A percentile compares a stretch with the other conserved stretches of the same genome.
phyloP scores from a whole-genome alignment of 176 grass and related monocot species.

The Zoysia pacifica region DNA sequence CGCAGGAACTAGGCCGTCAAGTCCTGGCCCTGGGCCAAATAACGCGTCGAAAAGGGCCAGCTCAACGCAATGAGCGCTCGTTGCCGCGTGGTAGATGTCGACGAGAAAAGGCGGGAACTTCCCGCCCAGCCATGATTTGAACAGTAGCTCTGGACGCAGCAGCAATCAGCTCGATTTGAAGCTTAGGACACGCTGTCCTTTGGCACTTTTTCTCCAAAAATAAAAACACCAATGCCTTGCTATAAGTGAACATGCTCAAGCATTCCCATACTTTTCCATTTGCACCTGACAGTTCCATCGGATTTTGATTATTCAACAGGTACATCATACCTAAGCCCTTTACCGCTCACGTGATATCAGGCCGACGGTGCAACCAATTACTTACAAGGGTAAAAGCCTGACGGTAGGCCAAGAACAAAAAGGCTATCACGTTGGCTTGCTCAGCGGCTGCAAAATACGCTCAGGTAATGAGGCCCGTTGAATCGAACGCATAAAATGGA shows the following conservation, averaged over 20 bases:
- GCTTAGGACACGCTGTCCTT: background rate
- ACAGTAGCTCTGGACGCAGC: too few species aligned
- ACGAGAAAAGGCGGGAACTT: too few species aligned
- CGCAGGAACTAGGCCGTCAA: too few species aligned
- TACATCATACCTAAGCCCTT: conserved; percentile 53
- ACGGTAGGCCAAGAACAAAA: conserved; percentile 56
- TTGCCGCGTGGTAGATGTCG: too few species aligned
- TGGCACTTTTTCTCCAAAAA: conserved; percentile 9
- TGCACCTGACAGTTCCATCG: conserved; percentile 66
- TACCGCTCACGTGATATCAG: conserved; percentile 41
- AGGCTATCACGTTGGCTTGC: conserved; percentile 58
- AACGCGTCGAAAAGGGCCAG: too few species aligned
- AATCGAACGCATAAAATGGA: conserved; percentile 47
- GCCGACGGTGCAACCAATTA: conserved; percentile 61
- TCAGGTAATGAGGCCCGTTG: conserved; percentile 42
- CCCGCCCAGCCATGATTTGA: too few species aligned
- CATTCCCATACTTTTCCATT: conserved; percentile 60
- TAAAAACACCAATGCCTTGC: conserved; percentile 25
- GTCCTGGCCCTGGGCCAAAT: too few species aligned
- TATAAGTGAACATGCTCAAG: conserved; percentile 48
- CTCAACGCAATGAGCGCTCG: too few species aligned
- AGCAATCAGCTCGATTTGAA: background rate
- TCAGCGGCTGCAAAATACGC: conserved; percentile 49
- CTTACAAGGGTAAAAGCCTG: conserved; percentile 49
- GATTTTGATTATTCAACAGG: conserved; percentile 47